These are phyloP conservation scores for Tricholoma flavovirens DNA, from an alignment of 768 basidiomycete species.

Conservation along the genomic window DNA sequence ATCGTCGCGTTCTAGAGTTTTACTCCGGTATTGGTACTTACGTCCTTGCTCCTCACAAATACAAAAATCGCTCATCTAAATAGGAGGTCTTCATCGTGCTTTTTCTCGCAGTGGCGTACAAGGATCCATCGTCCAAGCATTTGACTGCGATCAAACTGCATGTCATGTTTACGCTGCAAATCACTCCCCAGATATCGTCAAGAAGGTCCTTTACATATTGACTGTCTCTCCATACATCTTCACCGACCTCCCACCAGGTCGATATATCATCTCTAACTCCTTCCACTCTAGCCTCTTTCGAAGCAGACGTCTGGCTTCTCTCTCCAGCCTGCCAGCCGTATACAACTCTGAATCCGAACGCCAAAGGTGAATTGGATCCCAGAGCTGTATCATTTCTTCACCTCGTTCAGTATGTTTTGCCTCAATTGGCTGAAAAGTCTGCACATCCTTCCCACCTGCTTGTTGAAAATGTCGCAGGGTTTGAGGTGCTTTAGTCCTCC, in stretches of 20 bases:
- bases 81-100: slow-evolving; percentile 72
- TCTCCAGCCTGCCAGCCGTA: slow-evolving; percentile 86
- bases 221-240: slow-evolving; percentile 4
- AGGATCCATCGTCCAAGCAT: slow-evolving; percentile 55
- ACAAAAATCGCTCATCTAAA: neutral
- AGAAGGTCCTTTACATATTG: slow-evolving; percentile 36
- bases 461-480: slow-evolving; percentile 80
- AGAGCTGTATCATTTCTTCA: slow-evolving; percentile 73
- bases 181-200: slow-evolving; percentile 39
- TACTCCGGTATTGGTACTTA: slow-evolving; percentile 82
- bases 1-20: slow-evolving; percentile 51
- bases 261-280: slow-evolving; percentile 61
- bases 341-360: slow-evolving; percentile 68
- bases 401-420: slow-evolving; percentile 57
- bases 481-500: slow-evolving; percentile 50
- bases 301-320: slow-evolving; percentile 68
- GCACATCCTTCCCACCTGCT: slow-evolving; percentile 55
- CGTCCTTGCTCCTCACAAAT: slow-evolving; percentile 7
- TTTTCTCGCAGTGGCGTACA: slow-evolving; percentile 44
- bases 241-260: slow-evolving; percentile 26
- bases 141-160: slow-evolving; percentile 78
- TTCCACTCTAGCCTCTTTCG: slow-evolving; percentile 34
- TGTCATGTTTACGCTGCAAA: slow-evolving; percentile 67
- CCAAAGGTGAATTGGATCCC: slow-evolving; percentile 67
- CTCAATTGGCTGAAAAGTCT: slow-evolving; percentile 40